These are phyloP conservation scores for Avena eriantha DNA, from an alignment of 176 grass and related monocot genomes.

Conservation along the genomic window DNA sequence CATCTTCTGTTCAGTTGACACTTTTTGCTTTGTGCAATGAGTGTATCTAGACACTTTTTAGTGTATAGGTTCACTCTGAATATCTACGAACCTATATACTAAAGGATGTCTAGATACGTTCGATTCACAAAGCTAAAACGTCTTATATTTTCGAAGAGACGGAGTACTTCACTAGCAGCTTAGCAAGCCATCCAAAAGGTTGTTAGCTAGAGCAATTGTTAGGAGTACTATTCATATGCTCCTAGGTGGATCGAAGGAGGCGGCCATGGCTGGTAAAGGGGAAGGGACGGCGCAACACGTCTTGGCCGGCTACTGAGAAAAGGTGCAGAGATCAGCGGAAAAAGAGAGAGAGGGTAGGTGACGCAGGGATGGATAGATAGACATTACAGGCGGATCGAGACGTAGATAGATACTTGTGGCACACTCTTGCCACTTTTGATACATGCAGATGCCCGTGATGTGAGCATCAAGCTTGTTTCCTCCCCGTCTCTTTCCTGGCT, in stretches of 20 bases:
- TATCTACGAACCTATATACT: no score
- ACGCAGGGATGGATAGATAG: slow-evolving; percentile 50
- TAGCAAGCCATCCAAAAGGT: no score
- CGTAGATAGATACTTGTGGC: slow-evolving; percentile 49
- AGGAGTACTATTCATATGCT: slow-evolving; percentile 27
- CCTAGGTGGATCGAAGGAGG: slow-evolving; percentile 20
- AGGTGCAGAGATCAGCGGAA: neutral
- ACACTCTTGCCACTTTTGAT: slow-evolving; percentile 64
- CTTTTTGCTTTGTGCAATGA: no score
- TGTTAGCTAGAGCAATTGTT: neutral
- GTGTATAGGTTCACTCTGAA: no score
- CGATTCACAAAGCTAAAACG: no score
- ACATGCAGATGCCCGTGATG: slow-evolving; percentile 39
- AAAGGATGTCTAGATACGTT: no score
- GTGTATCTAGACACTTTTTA: no score
- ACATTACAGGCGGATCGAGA: slow-evolving; percentile 14
- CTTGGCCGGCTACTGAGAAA: slow-evolving; percentile 21
- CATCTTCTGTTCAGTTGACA: neutral
- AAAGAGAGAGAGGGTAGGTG: slow-evolving; percentile 14
- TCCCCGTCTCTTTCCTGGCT: neutral
- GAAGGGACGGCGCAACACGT: slow-evolving; percentile 53
- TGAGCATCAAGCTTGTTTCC: slow-evolving; percentile 58
- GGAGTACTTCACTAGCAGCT: neutral
- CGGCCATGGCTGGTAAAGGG: slow-evolving; percentile 50
- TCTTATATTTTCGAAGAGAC: no score